Percentiles rank a stretch among this genome's conserved stretches.
Evolutionary conservation across 2,329 filamentous ascomycete species (phyloP).

Genomic region (Colletotrichum abscissum): DNA sequence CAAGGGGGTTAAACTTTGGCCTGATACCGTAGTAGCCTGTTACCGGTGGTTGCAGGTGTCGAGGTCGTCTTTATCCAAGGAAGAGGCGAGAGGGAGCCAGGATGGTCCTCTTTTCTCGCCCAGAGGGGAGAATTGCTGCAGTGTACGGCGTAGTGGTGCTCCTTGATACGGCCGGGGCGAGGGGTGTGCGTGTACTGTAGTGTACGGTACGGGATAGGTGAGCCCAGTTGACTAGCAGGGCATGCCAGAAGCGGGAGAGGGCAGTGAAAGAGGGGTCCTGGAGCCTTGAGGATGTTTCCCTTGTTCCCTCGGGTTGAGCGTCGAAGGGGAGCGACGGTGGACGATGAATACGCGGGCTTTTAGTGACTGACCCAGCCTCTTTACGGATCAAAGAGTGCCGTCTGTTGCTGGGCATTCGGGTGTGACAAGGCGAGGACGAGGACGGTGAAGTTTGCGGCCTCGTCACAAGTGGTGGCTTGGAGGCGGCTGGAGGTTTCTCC

Average conservation of each 20-base stretch:
- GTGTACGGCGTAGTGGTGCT: neutral
- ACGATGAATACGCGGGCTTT: neutral
- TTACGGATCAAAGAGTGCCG: constrained; percentile 1
- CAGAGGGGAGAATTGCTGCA: neutral
- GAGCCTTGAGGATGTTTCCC: neutral
- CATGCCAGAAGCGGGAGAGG: constrained; percentile 2
- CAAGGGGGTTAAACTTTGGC: no score
- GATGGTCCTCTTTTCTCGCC: constrained; percentile 1
- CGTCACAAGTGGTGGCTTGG: constrained; percentile 31
- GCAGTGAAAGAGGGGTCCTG: constrained; percentile 13
- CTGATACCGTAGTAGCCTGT: no score
- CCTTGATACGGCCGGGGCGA: neutral
- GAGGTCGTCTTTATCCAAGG: neutral
- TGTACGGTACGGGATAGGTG: neutral
- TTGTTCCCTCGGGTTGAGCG: constrained; percentile 9
- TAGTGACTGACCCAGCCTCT: neutral
- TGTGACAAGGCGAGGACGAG: constrained; percentile 12
- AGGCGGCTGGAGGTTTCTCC: constrained; percentile 5
- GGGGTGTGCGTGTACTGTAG: neutral
- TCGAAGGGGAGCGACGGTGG: neutral
- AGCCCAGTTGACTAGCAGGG: constrained; percentile 14
- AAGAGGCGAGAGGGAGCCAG: neutral
- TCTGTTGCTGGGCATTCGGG: neutral
- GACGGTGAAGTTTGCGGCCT: neutral
- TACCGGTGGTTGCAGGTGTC: neutral